Evolutionary conservation across 1,284 basidiomycete genomes (phyloP), one percentile per base, ranked within the genome.

Genomic region (Rhodotorula sp.): DNA sequence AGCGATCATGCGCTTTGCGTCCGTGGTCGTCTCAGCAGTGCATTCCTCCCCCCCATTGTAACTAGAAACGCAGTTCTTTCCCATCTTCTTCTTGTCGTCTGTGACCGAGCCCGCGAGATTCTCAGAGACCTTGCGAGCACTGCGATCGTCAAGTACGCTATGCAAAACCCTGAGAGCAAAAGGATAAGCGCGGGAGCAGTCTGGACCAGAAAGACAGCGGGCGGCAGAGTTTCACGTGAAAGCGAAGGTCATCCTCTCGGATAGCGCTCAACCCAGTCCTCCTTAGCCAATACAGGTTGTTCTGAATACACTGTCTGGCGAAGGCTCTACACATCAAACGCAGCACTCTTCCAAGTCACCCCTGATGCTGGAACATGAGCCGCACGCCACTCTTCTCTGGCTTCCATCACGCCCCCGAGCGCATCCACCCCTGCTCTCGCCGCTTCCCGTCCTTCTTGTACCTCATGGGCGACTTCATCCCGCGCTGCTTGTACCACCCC

Each of bases 381-480:
- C 19, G 50, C 50, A 52, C 50, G 50, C 50, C 50, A 52, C 50
- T 52, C 19, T 3, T 23, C 2, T 14, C 50, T 52, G 8, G 50
- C 50, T 26, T 52, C 50, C 12, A 52, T 14, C 50, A n/a, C 23
- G 12, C 23, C 21, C n/a, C 50, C 50, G 23, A 52, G 21, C 50
- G n/a, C 5, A 12, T n/a, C 50, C 50, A 52, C n/a, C 2, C 50
- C 50, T 23, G 23, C 52, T 43, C 56, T 26, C 10, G 50, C 59
- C 1, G 50, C 63, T 4, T n/a, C 47, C 49, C 21, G 16, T 5
- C 62, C 63, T 45, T 56, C 55, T 15, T 43, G 26, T 15, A 68
- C 66, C 10, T 67, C 70, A 55, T 31, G 49, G 3, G 45, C n/a
- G 4, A 62, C 63, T 38, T 67, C 70, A 1, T 67, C 62, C 23